Percentiles rank a stretch among this genome's conserved stretches.
phyloP scores from a whole-genome alignment of 1,139 yeast species.

The Blastobotrys petasosporus region DNA sequence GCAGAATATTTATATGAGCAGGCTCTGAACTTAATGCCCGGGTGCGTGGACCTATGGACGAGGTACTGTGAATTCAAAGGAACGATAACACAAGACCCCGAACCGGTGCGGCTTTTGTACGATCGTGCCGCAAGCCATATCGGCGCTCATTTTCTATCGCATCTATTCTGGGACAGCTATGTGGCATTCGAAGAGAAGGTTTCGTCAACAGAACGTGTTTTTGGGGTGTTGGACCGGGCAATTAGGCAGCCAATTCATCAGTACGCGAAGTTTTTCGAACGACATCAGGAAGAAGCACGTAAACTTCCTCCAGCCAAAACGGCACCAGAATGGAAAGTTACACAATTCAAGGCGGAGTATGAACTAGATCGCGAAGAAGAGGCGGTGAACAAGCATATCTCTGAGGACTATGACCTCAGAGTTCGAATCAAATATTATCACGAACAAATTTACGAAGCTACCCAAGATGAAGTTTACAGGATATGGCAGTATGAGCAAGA shows the following conservation, averaged over 20 bases:
- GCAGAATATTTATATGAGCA: constrained; percentile 49
- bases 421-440: constrained; percentile 26
- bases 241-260: constrained; percentile 74
- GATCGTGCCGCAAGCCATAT: constrained; percentile 56
- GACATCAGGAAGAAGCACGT: constrained; percentile 24
- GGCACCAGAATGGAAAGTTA: constrained; percentile 23
- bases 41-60: constrained; percentile 70
- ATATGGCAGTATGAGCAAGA: constrained; percentile 55
- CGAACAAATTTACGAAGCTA: constrained; percentile 50
- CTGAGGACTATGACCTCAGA: constrained; percentile 29
- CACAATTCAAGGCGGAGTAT: constrained; percentile 28
- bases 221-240: constrained; percentile 49
- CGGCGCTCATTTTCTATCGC: constrained; percentile 70
- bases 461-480: constrained; percentile 54
- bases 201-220: constrained; percentile 36
- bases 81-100: constrained; percentile 26
- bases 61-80: constrained; percentile 54
- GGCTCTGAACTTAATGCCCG: constrained; percentile 49
- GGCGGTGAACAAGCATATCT: constrained; percentile 1
- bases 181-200: constrained; percentile 45
- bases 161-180: constrained; percentile 71
- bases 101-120: constrained; percentile 38
- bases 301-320: constrained; percentile 25
- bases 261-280: constrained; percentile 50
- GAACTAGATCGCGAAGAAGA: constrained; percentile 24